Evolutionary conservation across 2,329 filamentous ascomycete species (phyloP), one percentile per base, ranked within the genome.

Genomic region (Clonostachys rhizophaga): DNA sequence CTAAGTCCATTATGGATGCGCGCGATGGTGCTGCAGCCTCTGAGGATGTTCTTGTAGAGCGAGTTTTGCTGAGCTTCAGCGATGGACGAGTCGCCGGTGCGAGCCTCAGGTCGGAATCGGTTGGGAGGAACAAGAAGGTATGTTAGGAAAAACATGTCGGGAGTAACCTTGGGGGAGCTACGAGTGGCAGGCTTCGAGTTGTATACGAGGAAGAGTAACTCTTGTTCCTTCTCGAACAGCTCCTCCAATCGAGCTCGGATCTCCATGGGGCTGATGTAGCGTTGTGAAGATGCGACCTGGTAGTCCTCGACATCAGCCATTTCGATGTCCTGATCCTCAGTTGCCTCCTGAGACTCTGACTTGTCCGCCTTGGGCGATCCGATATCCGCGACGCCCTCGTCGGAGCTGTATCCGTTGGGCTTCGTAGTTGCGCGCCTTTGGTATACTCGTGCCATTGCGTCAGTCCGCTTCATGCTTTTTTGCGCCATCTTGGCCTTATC

Each of bases 131-230:
- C 90, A 13, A 97, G 74, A 45, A 99, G 73, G 35, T 84, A 86
- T 48, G 87, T 84, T 48, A 97, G 75, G 69, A 99, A 99, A 69
- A 99, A 97, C 84, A 97, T 96, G 55, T 96, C 88, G 2, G 89
- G 81, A 3, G 74, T 83, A n/a, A 90, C 72, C 16, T 71, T 71
- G 7, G 68, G 68, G 36, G 74, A 68, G 47, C 76, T 80, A 61
- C 81, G 84, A 5, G 76, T 72, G 9, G 66, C 64, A 5, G 86
- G 82, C 49, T 86, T 84, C 16, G 89, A 86, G 60, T 84, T 87
- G 68, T 96, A 99, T 5, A 99, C 72, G n/a, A 96, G 74, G 14
- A 83, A 77, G 40, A 99, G 65, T 34, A 99, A 76, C 40, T 96
- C 90, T 52, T 86, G 81, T 61, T 99, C 94, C 51, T 90, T 88